Evolutionary conservation across 176 grass and related monocot species (phyloP), one percentile per base, ranked within the genome.

Genomic region (Oryza meyeriana): DNA sequence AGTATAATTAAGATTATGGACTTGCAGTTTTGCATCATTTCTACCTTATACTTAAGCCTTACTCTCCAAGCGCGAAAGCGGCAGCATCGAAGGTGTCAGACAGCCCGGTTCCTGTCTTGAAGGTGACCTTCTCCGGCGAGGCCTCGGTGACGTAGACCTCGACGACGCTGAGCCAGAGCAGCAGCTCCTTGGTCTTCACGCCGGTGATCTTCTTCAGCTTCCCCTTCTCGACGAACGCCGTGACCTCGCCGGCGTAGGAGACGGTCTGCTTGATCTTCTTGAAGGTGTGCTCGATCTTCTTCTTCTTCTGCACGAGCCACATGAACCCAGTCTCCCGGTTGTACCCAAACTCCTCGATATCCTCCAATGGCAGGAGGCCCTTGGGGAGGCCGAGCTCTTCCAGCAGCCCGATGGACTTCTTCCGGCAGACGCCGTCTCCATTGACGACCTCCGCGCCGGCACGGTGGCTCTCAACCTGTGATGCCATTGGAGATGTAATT

Each of bases 261-360:
- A 86, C 75, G 0, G 76, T 77, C 66, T 79, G 76, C 76, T 86
- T 87, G 61, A 82, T 87, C 38, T 82, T 81, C 52, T 82, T 82
- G 72, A 82, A 87, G 5, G 79, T 82, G 85, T 87, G 79, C 11
- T 82, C 71, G 0, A 48, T 48, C 45, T 48, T 73, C 85, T 82
- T 87, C 72, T 87, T 82, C 80, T 68, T 57, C 41, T 88, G 86
- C 26, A 88, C 36, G 3, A 88, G 28, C 86, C 86, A 88, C 29
- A 79, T 59, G 44, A 88, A 79, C 3, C 80, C 59, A 0, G 66
- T 69, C 0, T 6, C 67, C 0, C 34, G 26, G 55, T 83, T 79
- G 25, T 83, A 66, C 1, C 86, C 66, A 0, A 88, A 83, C 80
- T 88, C 79, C 57, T 66, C 10, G 24, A 83, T 74, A 74, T 83